Evolutionary conservation across 768 basidiomycete genomes (phyloP).

Genomic region (Pulveroboletus sp.): DNA sequence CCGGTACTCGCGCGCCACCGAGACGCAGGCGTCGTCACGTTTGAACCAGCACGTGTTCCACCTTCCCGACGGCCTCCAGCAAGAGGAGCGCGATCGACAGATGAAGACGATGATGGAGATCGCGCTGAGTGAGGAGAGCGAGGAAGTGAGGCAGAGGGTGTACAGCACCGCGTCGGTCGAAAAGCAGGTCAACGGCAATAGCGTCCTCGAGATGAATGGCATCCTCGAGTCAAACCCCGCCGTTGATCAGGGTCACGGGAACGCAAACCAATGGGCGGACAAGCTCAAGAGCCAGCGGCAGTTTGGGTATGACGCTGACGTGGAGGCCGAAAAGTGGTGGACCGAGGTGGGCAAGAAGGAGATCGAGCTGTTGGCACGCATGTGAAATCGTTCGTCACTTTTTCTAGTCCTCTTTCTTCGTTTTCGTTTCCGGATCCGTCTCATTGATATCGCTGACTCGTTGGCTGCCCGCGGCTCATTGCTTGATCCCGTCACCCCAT

Average conservation of each 20-base stretch:
- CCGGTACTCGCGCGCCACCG: conserved; percentile 46
- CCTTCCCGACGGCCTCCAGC: conserved; percentile 50
- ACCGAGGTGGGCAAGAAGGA: conserved; percentile 24
- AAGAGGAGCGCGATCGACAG: conserved; percentile 45
- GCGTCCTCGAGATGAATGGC: too few species aligned
- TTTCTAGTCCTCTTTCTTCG: neutral
- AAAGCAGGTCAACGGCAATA: neutral
- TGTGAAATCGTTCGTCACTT: neutral
- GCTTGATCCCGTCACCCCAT: too few species aligned
- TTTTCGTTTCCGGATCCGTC: too few species aligned
- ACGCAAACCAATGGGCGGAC: conserved; percentile 59
- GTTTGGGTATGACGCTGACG: conserved; percentile 55
- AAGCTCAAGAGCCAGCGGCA: conserved; percentile 42
- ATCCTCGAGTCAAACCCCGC: too few species aligned
- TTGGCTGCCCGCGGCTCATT: too few species aligned
- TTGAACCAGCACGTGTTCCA: conserved; percentile 55
- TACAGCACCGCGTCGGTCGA: neutral
- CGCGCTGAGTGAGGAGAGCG: conserved; percentile 28
- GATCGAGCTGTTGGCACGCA: conserved; percentile 12
- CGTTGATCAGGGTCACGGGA: conserved; percentile 21
- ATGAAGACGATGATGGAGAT: conserved; percentile 49
- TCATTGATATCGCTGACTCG: too few species aligned
- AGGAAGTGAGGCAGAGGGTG: conserved; percentile 8
- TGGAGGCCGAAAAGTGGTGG: conserved; percentile 51
- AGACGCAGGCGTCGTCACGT: conserved; percentile 46